Conservation (phyloP, 257 asterid species). For the Solanum ossicruentum region DNA sequence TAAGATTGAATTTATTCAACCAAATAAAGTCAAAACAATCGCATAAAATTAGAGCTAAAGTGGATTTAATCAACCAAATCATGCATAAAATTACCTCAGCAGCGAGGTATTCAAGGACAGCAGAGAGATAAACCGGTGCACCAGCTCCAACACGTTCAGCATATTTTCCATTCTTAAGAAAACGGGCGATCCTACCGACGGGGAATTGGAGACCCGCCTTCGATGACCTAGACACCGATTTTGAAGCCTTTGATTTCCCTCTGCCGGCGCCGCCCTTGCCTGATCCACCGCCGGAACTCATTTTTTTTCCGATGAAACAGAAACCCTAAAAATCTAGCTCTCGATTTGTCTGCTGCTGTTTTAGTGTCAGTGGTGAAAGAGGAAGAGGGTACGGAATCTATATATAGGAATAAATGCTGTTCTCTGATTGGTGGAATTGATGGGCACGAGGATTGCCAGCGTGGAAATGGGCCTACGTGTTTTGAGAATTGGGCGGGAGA, state of each 20-base stretch:
- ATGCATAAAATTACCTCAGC: not conserved
- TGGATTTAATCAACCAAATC: not conserved
- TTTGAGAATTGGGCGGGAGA: not conserved
- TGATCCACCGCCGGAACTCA: constrained; percentile 1
- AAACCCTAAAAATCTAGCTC: not conserved
- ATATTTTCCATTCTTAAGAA: not conserved
- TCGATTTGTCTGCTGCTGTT: not conserved
- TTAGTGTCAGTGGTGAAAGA: not conserved
- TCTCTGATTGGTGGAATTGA: not conserved
- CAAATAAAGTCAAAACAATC: not conserved
- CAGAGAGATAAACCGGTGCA: not conserved
- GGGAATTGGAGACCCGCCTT: constrained; percentile 6
- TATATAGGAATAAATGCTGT: not conserved
- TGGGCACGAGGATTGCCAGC: not conserved
- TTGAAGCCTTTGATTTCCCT: not conserved
- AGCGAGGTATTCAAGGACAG: constrained; percentile 2
- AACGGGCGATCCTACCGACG: constrained; percentile 1
- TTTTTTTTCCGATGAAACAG: not conserved
- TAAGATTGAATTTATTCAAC: not conserved
- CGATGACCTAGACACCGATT: not conserved
- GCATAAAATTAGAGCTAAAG: not conserved
- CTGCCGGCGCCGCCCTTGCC: not conserved
- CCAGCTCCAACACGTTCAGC: constrained; percentile 7
- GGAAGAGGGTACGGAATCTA: not conserved
- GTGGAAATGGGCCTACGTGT: not conserved